Conservation (phyloP, 2,329 filamentous ascomycete genomes). For the Pseudopyrenochaeta lycopersici region DNA sequence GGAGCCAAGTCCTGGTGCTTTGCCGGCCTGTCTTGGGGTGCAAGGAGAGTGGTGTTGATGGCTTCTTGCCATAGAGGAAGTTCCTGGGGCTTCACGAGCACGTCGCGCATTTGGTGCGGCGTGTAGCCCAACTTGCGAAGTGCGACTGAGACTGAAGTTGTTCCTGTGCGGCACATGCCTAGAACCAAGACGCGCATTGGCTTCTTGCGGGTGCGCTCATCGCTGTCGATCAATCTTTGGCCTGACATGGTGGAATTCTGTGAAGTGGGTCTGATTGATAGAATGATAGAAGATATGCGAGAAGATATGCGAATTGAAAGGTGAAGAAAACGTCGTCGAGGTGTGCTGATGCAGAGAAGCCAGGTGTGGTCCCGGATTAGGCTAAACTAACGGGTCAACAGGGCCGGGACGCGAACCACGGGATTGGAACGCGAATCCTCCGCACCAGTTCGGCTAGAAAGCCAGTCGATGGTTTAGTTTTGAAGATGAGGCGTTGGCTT, state of each 20-base stretch:
- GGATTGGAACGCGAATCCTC: slow-evolving; percentile 5
- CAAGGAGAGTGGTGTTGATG: slow-evolving; percentile 30
- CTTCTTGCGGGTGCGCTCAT: slow-evolving; percentile 70
- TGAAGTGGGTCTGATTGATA: background rate
- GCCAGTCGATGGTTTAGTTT: too few species aligned
- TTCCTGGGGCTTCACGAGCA: slow-evolving; percentile 28
- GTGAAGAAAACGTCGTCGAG: slow-evolving; percentile 6
- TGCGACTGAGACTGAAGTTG: slow-evolving; percentile 58
- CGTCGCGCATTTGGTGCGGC: slow-evolving; percentile 32
- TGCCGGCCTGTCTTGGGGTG: slow-evolving; percentile 16
- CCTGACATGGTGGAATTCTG: slow-evolving; percentile 7
- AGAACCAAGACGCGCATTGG: slow-evolving; percentile 78
- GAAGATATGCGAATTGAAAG: background rate
- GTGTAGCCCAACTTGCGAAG: slow-evolving; percentile 56
- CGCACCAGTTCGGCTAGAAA: background rate
- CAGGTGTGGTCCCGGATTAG: slow-evolving; percentile 23
- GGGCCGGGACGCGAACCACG: slow-evolving; percentile 27
- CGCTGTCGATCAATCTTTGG: slow-evolving; percentile 64
- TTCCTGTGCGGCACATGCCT: slow-evolving; percentile 75
- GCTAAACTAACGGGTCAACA: slow-evolving; percentile 32
- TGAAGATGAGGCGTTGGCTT: too few species aligned
- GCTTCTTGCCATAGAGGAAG: slow-evolving; percentile 43
- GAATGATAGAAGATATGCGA: slow-evolving; percentile 38
- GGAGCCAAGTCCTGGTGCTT: slow-evolving; percentile 21
- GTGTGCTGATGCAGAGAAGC: slow-evolving; percentile 3